These are phyloP conservation scores for Aristolochia californica DNA, from an alignment of 164 flowering plant species.

Conservation along the genomic window DNA sequence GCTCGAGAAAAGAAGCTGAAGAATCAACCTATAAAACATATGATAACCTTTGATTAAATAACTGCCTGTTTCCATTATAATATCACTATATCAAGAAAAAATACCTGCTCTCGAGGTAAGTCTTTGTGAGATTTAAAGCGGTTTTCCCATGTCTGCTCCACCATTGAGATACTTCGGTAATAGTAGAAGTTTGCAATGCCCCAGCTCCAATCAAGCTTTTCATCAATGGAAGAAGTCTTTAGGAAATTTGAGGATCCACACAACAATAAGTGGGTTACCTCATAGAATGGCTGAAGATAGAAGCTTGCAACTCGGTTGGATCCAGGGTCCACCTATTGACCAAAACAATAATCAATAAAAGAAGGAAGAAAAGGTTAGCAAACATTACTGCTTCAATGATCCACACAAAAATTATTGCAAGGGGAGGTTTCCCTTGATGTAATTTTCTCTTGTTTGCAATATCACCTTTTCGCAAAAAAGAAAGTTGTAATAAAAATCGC, in stretches of 20 bases:
- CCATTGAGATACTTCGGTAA: slow-evolving; percentile 58
- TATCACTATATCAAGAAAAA: background rate
- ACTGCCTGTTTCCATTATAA: too few relatives aligned
- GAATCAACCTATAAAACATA: background rate
- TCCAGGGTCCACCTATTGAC: background rate
- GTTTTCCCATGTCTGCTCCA: slow-evolving; percentile 42
- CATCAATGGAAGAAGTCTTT: slow-evolving; percentile 6
- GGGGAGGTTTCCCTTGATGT: too few relatives aligned
- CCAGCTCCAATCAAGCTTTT: slow-evolving; percentile 34
- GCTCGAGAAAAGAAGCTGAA: slow-evolving; percentile 42
- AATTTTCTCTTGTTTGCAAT: too few relatives aligned
- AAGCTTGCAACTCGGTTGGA: slow-evolving; percentile 28
- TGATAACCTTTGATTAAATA: background rate
- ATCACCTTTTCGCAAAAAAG: too few relatives aligned
- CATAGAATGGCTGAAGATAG: slow-evolving; percentile 63
- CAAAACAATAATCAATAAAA: background rate
- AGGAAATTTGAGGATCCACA: slow-evolving; percentile 7
- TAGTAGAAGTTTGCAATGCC: slow-evolving; percentile 47
- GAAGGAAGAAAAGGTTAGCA: too few relatives aligned
- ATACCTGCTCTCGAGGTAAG: slow-evolving; percentile 62
- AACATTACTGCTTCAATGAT: background rate
- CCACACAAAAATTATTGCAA: background rate
- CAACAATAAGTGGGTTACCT: slow-evolving; percentile 46
- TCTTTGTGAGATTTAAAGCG: slow-evolving; percentile 60
- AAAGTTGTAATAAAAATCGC: background rate